A percentile compares a stretch with the other conserved stretches of the same genome.
Conservation (phyloP, 208 protist species). For the Acanthamoeba lenticulata region DNA sequence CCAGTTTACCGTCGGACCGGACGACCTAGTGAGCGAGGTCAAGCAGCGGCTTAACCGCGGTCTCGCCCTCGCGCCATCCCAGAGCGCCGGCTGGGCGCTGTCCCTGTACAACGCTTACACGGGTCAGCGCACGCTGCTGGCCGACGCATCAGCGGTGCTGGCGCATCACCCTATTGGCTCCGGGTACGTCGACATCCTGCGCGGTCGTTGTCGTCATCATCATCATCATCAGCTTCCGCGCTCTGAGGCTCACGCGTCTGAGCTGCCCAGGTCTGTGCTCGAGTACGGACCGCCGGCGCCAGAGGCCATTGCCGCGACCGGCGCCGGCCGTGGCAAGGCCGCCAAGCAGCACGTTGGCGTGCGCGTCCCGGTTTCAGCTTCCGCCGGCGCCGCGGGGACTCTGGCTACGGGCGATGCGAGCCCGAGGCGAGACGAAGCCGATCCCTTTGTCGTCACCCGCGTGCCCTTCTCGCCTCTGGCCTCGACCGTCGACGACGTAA, state of each 20-base stretch:
- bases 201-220: too few species aligned
- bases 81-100: neutral
- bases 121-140: neutral
- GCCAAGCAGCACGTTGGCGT: neutral
- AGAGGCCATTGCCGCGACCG: neutral
- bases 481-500: neutral
- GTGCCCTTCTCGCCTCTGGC: neutral
- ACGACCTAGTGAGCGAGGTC: neutral
- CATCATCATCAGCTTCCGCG: too few species aligned
- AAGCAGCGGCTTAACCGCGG: neutral
- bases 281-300: neutral
- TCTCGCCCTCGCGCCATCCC: neutral
- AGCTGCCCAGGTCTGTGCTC: neutral
- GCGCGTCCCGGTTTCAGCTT: too few species aligned
- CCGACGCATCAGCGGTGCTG: neutral
- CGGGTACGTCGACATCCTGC: neutral
- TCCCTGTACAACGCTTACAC: neutral
- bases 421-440: neutral
- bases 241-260: neutral
- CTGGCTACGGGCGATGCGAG: neutral
- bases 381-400: too few species aligned
- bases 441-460: too few species aligned
- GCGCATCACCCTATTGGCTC: neutral
- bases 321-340: neutral
- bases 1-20: neutral